Conservation (phyloP, 805 yeast species). For the Huiozyma sinensis region DNA sequence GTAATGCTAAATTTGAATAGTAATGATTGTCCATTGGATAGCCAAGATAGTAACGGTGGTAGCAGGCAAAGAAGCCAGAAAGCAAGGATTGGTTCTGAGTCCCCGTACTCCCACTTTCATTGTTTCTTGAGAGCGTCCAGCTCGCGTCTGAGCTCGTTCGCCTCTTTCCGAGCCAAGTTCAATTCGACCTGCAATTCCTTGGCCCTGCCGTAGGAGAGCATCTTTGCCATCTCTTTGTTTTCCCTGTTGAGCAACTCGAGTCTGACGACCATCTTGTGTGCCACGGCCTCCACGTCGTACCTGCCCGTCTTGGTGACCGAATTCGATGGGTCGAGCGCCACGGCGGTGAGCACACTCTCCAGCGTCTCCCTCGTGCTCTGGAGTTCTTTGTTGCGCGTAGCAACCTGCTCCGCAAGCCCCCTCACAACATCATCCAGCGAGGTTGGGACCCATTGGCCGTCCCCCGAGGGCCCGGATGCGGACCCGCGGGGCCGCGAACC, state of each 20-base stretch:
- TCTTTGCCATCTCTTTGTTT: slow-evolving; percentile 56
- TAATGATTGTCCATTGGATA: no score
- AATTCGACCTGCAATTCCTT: slow-evolving; percentile 61
- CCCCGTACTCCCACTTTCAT: background rate
- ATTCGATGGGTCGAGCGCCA: slow-evolving; percentile 40
- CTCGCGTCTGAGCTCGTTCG: slow-evolving; percentile 33
- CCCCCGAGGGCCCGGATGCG: slow-evolving; percentile 15
- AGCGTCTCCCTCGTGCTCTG: slow-evolving; percentile 51
- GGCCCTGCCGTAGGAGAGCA: slow-evolving; percentile 67
- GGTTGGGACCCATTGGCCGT: slow-evolving; percentile 25
- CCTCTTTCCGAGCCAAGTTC: slow-evolving; percentile 45
- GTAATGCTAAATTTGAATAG: no score
- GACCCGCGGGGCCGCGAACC: slow-evolving; percentile 26
- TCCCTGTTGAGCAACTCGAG: slow-evolving; percentile 52
- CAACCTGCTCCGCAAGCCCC: slow-evolving; percentile 38
- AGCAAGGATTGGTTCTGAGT: background rate
- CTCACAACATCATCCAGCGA: slow-evolving; percentile 38
- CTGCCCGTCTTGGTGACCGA: slow-evolving; percentile 42
- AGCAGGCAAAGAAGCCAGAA: background rate
- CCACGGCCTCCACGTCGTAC: slow-evolving; percentile 63
- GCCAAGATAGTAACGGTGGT: no score
- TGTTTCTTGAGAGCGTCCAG: slow-evolving; percentile 4
- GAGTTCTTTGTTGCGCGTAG: slow-evolving; percentile 40
- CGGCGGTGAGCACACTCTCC: slow-evolving; percentile 51
- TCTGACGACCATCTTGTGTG: slow-evolving; percentile 60